Evolutionary conservation across 306 rosid species (phyloP), one percentile per base, ranked within the genome.

Genomic region (Leucaena leucocephala): DNA sequence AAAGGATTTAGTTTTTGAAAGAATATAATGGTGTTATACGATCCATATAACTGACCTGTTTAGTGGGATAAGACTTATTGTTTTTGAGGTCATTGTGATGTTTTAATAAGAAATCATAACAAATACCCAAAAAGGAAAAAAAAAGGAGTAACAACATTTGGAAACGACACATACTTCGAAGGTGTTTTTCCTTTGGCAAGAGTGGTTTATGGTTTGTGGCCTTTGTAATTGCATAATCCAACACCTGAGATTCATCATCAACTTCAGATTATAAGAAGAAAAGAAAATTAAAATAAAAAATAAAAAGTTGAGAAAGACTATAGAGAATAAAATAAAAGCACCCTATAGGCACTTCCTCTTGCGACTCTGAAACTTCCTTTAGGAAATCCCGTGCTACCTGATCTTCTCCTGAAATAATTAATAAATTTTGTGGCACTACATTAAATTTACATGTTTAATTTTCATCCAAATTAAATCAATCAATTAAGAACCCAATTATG

Each of bases 151-250:
- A 17, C 9, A 5, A 52, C 7, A 27, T 27, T 27, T 27, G 27
- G 27, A 27, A 27, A 27, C 1, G 27, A 27, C 27, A 81, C 83
- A n/a, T 76, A 92, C 98, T 90, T 75, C 93, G 83, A 68, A 87
- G 38, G 83, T 94, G 92, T 75, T 92, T 94, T 77, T 94, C 98
- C 86, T 94, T 94, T 11, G 98, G 94, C 33, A 93, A 89, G 21
- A 62, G 72, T 78, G 89, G 88, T 6, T 89, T 86, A 27, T 81
- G 89, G 85, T 71, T 88, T 46, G 98, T 94, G 76, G 97, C 89
- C 84, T 92, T 92, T 44, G 87, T 83, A 82, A 94, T 89, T 75
- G 98, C 94, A 79, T 80, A 71, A 81, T 94, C 97, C 86, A 94
- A 76, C 54, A 79, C 93, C 98, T 94, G 88, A 71, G 54, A 52